Conservation (phyloP, 805 yeast species). For the Metschnikowia gruessii region DNA sequence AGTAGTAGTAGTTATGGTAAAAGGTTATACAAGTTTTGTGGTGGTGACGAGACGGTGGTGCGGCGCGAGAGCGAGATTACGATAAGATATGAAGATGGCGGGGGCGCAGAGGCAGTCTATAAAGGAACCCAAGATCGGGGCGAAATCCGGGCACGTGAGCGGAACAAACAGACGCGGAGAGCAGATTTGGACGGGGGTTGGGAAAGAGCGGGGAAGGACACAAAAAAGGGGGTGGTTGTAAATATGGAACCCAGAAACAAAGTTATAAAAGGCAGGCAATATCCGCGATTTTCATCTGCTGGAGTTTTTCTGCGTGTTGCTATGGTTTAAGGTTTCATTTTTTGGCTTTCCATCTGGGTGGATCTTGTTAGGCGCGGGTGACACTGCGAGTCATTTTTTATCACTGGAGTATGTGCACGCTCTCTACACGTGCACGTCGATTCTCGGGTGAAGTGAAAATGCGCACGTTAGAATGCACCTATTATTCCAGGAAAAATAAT, state of each 20-base stretch:
- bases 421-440: background rate
- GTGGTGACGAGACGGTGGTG: conserved; percentile 5
- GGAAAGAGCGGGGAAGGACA: background rate
- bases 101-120: background rate
- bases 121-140: background rate
- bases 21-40: background rate
- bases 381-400: background rate
- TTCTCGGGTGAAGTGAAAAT: too few species aligned
- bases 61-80: background rate
- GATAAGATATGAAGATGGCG: conserved; percentile 5
- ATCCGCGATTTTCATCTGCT: background rate
- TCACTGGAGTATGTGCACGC: too few species aligned
- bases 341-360: background rate
- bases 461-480: too few species aligned
- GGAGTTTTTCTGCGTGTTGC: background rate
- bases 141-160: background rate
- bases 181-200: background rate
- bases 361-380: background rate
- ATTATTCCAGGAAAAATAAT: too few species aligned
- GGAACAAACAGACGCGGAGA: background rate
- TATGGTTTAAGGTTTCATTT: background rate
- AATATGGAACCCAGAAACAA: background rate
- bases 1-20: background rate
- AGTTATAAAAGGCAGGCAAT: background rate
- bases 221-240: background rate